A percentile compares a stretch with the other conserved stretches of the same genome.
These are phyloP conservation scores for Mucor racemosus DNA, from an alignment of 371 early-diverging fungal genomes.

Conservation along the genomic window DNA sequence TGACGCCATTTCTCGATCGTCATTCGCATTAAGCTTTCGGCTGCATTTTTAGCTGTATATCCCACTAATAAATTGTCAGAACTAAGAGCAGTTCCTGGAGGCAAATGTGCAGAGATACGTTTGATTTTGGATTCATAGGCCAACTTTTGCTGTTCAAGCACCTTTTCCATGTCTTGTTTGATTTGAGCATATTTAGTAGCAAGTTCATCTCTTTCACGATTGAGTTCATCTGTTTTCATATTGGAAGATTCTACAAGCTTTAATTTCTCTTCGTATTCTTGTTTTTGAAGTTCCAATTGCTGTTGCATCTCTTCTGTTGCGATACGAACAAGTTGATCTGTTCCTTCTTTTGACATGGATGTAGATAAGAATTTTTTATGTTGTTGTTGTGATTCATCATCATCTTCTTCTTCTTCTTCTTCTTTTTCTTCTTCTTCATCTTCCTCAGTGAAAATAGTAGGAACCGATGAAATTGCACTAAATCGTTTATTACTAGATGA, in stretches of 20 bases:
- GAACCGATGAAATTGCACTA: slow-evolving; percentile 15
- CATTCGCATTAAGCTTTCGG: slow-evolving; percentile 41
- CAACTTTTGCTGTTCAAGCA: slow-evolving; percentile 54
- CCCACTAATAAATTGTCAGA: slow-evolving; percentile 38
- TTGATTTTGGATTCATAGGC: slow-evolving; percentile 59
- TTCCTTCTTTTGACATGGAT: slow-evolving; percentile 22
- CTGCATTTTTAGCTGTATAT: slow-evolving; percentile 43
- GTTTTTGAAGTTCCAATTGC: slow-evolving; percentile 51
- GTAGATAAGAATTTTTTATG: not conserved
- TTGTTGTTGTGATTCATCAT: not conserved
- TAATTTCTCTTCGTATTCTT: slow-evolving; percentile 59
- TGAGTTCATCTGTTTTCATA: slow-evolving; percentile 18
- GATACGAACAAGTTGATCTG: slow-evolving; percentile 18
- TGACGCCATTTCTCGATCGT: slow-evolving; percentile 58
- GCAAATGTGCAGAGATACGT: slow-evolving; percentile 46
- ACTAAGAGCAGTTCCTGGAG: slow-evolving; percentile 36
- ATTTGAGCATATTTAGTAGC: slow-evolving; percentile 41
- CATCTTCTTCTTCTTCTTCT: not conserved
- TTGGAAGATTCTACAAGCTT: slow-evolving; percentile 32
- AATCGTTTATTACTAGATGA: slow-evolving; percentile 25
- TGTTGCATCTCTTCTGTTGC: slow-evolving; percentile 53
- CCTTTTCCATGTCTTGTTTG: slow-evolving; percentile 54
- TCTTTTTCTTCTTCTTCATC: slow-evolving; percentile 11
- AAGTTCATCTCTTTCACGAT: slow-evolving; percentile 25
- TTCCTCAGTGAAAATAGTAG: slow-evolving; percentile 18